Evolutionary conservation across 129 eudicot genomes (phyloP).

Genomic region (Arctium minus): DNA sequence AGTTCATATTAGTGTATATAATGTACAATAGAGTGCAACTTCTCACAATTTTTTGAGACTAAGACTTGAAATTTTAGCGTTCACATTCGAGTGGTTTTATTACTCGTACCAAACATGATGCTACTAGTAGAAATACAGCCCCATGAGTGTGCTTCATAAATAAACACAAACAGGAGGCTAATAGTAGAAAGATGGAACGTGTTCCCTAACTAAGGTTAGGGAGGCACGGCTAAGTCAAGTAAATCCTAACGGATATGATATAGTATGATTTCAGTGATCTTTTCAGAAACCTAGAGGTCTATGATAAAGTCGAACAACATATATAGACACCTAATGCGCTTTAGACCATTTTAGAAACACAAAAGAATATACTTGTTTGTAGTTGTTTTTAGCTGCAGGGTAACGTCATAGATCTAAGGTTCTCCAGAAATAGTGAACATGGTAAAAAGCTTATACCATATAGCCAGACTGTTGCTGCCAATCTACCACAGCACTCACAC

Average conservation of each 20-base stretch:
- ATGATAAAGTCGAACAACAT: background rate
- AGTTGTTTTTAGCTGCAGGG: too few species aligned
- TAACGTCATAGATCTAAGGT: background rate
- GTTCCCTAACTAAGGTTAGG: too few species aligned
- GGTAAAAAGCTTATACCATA: constrained; percentile 45
- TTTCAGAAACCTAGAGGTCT: background rate
- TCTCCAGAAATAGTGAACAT: background rate
- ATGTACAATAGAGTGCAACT: background rate
- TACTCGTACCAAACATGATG: background rate
- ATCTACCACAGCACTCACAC: constrained; percentile 91
- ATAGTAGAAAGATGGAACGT: too few species aligned
- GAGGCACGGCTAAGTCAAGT: too few species aligned
- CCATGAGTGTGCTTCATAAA: too few species aligned
- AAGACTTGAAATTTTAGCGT: background rate
- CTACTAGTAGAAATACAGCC: too few species aligned
- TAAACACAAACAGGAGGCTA: too few species aligned
- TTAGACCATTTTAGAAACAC: background rate
- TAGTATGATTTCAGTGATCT: background rate
- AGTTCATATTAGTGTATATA: background rate
- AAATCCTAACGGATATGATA: background rate
- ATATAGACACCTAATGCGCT: background rate
- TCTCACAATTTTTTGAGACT: background rate
- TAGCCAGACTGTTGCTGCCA: constrained; percentile 99
- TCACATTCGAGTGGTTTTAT: background rate
- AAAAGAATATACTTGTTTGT: background rate